A percentile compares a stretch with the other conserved stretches of the same genome.
Evolutionary conservation across 1,284 basidiomycete species (phyloP).

Genomic region (Naganishia cerealis): DNA sequence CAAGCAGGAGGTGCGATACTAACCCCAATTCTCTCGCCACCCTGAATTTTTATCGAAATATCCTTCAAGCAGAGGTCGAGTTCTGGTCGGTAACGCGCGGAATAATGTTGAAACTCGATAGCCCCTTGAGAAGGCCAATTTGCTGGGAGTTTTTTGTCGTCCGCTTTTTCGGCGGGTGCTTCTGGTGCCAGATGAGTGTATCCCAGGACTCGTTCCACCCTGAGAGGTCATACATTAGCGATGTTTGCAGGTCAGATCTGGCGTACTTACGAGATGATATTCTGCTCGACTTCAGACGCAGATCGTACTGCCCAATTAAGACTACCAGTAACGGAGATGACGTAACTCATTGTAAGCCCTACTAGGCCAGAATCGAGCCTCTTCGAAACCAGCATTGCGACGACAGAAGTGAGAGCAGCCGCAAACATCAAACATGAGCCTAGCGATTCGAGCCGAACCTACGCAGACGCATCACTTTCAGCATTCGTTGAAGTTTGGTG

Average conservation of each 20-base stretch:
- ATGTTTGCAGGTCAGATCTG: background rate
- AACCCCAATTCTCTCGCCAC: conserved; percentile 75
- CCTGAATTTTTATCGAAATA: conserved; percentile 64
- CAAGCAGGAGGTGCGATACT: background rate
- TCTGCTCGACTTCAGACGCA: conserved; percentile 88
- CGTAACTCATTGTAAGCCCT: conserved; percentile 85
- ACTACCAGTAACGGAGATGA: conserved; percentile 73
- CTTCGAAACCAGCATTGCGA: conserved; percentile 67
- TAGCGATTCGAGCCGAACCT: conserved; percentile 67
- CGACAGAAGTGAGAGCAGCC: conserved; percentile 71
- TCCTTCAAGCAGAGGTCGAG: conserved; percentile 75
- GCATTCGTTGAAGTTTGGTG: background rate
- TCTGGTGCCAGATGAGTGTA: conserved; percentile 75
- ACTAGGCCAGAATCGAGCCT: conserved; percentile 83
- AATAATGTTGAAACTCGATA: conserved; percentile 77
- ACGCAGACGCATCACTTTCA: conserved; percentile 43
- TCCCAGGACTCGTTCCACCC: conserved; percentile 58
- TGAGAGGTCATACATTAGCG: background rate
- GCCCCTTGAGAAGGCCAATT: conserved; percentile 75
- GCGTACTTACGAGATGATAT: conserved; percentile 70
- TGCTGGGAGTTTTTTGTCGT: conserved; percentile 62
- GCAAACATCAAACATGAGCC: conserved; percentile 78
- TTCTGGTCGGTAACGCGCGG: conserved; percentile 77
- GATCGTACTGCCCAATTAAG: conserved; percentile 84
- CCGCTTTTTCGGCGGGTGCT: conserved; percentile 67